phyloP scores from a whole-genome alignment of 2,329 filamentous ascomycete species.

The Penicillium sp. region DNA sequence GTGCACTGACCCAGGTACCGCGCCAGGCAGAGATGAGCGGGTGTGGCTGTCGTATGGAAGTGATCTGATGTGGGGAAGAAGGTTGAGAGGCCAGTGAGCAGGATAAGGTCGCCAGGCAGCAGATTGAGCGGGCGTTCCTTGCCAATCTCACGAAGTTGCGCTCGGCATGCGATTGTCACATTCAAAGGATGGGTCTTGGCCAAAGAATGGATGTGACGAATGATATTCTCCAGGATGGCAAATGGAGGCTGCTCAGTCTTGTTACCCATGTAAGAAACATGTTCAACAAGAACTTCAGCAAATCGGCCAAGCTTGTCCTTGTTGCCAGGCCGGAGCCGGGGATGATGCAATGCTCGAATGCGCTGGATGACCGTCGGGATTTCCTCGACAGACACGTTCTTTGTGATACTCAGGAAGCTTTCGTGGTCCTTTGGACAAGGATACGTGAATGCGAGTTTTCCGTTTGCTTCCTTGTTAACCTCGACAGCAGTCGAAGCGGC shows the following conservation, averaged over 20 bases:
- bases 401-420: slow-evolving; percentile 67
- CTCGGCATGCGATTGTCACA: slow-evolving; percentile 73
- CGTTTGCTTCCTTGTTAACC: slow-evolving; percentile 44
- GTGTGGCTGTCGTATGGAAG: slow-evolving; percentile 92
- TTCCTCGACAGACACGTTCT: slow-evolving; percentile 61
- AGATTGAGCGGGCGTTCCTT: slow-evolving; percentile 52
- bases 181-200: slow-evolving; percentile 79
- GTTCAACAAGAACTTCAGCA: slow-evolving; percentile 49
- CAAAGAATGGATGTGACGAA: slow-evolving; percentile 89
- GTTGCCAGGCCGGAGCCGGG: slow-evolving; percentile 79
- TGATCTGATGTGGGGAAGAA: slow-evolving; percentile 96
- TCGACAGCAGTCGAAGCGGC: slow-evolving; percentile 38
- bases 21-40: slow-evolving; percentile 78
- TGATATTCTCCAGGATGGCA: slow-evolving; percentile 69
- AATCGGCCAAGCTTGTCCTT: slow-evolving; percentile 71
- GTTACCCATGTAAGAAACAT: slow-evolving; percentile 59
- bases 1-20: slow-evolving; percentile 78
- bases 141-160: slow-evolving; percentile 61
- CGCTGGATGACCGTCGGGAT: slow-evolving; percentile 79
- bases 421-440: slow-evolving; percentile 75
- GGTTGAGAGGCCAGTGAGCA: slow-evolving; percentile 78
- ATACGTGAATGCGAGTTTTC: slow-evolving; percentile 74
- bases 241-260: slow-evolving; percentile 57
- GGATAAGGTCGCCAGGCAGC: slow-evolving; percentile 68
- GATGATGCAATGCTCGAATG: slow-evolving; percentile 88